Conservation (phyloP, 306 rosid species). For the cucumber (Cucumis sativus) region Cucumber_9930_V3 NC_026661.2:5257501-5258000, state of each 20-base stretch:
- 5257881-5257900: too few species aligned
- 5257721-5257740: background rate
- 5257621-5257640: slow-evolving; percentile 72
- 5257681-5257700: slow-evolving; percentile 65
- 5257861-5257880: slow-evolving; percentile 42
- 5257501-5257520: too few species aligned
- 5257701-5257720: slow-evolving; percentile 81
- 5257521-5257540: too few species aligned
- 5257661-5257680: slow-evolving; percentile 74
- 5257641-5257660: slow-evolving; percentile 77
- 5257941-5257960: too few species aligned
- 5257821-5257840: slow-evolving; percentile 84
- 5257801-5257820: slow-evolving; percentile 14
- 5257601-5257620: slow-evolving; percentile 92
- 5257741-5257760: too few species aligned
- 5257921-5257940: too few species aligned
- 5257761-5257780: background rate
- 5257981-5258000: slow-evolving; percentile 77
- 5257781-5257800: background rate
- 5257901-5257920: background rate
- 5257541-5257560: too few species aligned
- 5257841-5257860: slow-evolving; percentile 67
- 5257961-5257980: too few species aligned
- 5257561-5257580: too few species aligned
- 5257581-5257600: slow-evolving; percentile 2